Conservation (phyloP, 176 grass and related monocot genomes). For the Rhipidocladum racemiflorum region DNA sequence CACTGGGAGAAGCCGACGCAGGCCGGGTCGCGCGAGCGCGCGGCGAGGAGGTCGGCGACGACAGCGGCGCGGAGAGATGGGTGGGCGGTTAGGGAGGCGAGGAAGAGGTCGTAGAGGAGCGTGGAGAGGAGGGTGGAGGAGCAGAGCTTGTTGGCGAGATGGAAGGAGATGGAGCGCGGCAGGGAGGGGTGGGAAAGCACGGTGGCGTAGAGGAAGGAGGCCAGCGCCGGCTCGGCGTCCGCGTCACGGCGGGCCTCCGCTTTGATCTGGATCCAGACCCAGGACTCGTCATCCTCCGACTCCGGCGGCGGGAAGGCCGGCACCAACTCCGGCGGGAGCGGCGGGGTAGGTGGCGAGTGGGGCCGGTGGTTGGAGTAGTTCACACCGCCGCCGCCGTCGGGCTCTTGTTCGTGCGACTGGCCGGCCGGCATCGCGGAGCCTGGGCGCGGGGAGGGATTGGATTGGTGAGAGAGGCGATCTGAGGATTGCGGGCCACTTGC, state of each 20-base stretch:
- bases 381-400: background rate
- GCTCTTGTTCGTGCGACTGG: conserved; percentile 36
- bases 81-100: conserved; percentile 57
- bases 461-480: background rate
- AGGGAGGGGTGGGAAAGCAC: conserved; percentile 92
- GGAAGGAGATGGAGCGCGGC: conserved; percentile 79
- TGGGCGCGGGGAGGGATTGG: background rate
- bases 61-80: conserved; percentile 54
- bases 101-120: conserved; percentile 91
- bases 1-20: conserved; percentile 82
- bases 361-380: conserved; percentile 27
- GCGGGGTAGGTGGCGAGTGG: background rate
- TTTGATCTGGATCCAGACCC: conserved; percentile 90
- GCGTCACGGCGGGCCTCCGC: conserved; percentile 86
- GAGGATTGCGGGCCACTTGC: conserved; percentile 8
- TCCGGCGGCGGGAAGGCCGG: conserved; percentile 74
- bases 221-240: conserved; percentile 78
- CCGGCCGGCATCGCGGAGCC: conserved; percentile 38
- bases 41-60: conserved; percentile 87
- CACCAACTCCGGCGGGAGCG: conserved; percentile 42
- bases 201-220: conserved; percentile 93
- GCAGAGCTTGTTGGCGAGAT: conserved; percentile 96
- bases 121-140: conserved; percentile 91
- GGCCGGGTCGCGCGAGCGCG: conserved; percentile 69
- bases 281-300: conserved; percentile 77